These are phyloP conservation scores for Tephrocybe sp. DNA, from an alignment of 768 basidiomycete species.

Conservation along the genomic window DNA sequence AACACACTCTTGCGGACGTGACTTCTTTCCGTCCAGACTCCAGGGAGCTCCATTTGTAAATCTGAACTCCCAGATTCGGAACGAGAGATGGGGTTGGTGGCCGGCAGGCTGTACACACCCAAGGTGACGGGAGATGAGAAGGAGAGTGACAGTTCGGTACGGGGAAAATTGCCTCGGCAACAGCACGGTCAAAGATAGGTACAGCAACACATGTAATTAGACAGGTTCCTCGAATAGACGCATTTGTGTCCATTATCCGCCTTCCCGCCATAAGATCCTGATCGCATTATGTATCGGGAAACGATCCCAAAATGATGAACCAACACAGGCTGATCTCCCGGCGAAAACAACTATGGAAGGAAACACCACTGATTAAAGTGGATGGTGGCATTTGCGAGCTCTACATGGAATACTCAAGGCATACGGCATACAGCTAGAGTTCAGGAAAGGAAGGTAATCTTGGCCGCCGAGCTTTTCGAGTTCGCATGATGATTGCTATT, in stretches of 20 bases:
- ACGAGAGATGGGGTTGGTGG: conserved; percentile 29
- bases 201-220: conserved; percentile 19
- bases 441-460: neutral
- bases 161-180: conserved; percentile 25
- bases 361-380: conserved; percentile 12
- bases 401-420: neutral
- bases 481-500: neutral
- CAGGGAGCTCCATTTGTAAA: conserved; percentile 22
- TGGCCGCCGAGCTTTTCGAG: neutral
- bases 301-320: conserved; percentile 17
- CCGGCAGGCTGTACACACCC: conserved; percentile 25
- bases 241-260: conserved; percentile 22
- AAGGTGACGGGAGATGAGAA: conserved; percentile 20
- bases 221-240: conserved; percentile 22
- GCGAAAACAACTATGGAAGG: conserved; percentile 17
- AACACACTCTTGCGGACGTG: conserved; percentile 25
- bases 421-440: neutral
- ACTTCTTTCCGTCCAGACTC: conserved; percentile 22
- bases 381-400: neutral
- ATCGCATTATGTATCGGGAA: conserved; percentile 28
- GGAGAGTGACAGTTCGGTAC: conserved; percentile 21
- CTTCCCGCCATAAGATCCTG: conserved; percentile 28
- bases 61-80: conserved; percentile 28
- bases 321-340: conserved; percentile 22
- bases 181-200: conserved; percentile 19